Percentiles rank a stretch among this genome's conserved stretches.
Evolutionary conservation across 148 eudicot species (phyloP).

Genomic region (Arctostaphylos glauca): DNA sequence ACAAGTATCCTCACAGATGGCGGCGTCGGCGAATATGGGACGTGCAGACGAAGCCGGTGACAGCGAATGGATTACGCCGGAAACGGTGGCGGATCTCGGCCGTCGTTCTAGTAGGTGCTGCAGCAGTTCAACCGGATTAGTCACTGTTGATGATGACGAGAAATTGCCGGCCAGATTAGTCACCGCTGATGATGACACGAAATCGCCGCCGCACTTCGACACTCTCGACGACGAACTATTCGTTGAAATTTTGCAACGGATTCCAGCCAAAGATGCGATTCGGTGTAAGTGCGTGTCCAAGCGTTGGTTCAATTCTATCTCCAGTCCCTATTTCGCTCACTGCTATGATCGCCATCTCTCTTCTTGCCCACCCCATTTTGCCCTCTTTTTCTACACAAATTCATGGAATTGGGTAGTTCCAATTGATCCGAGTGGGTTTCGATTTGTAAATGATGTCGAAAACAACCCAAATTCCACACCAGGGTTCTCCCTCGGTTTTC

Average conservation of each 20-base stretch:
- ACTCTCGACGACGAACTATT: neutral
- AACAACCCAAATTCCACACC: neutral
- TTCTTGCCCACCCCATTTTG: neutral
- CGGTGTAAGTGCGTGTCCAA: neutral
- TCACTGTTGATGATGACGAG: no score
- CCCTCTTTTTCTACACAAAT: neutral
- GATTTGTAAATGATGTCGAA: neutral
- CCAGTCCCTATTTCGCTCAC: neutral
- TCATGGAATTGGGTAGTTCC: neutral
- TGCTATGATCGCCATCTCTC: neutral
- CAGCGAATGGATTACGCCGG: no score
- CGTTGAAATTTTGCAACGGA: neutral
- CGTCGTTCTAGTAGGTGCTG: no score
- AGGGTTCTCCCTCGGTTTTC: neutral
- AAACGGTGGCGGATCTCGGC: no score
- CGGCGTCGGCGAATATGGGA: no score
- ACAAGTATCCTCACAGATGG: no score
- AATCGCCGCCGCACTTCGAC: neutral
- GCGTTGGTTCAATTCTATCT: neutral
- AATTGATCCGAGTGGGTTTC: neutral
- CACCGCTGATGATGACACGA: no score
- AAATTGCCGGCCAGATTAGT: no score
- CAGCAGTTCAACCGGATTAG: no score
- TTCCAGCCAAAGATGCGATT: neutral
- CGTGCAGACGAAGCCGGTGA: no score